These are phyloP conservation scores for Colletotrichum liriopes DNA, from an alignment of 2,329 filamentous ascomycete species.

Conservation along the genomic window DNA sequence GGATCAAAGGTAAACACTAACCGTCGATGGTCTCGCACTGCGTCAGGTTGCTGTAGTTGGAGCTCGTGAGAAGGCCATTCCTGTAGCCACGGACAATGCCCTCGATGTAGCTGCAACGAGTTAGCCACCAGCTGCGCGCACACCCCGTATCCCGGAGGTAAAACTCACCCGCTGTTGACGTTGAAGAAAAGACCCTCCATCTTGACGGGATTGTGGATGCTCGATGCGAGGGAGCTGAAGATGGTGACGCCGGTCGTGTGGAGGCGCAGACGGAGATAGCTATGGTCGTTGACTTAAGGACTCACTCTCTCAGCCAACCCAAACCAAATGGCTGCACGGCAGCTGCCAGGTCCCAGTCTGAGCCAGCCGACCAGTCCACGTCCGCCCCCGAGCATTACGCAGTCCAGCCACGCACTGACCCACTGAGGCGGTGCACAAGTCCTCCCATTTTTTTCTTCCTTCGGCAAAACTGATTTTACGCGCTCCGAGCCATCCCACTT, in stretches of 20 bases:
- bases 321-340: slow-evolving; percentile 25
- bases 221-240: slow-evolving; percentile 16
- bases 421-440: not conserved
- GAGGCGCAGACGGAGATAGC: slow-evolving; percentile 39
- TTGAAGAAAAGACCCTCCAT: slow-evolving; percentile 98
- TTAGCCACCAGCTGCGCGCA: slow-evolving; percentile 40
- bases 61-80: slow-evolving; percentile 89
- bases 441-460: not conserved
- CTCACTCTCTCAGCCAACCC: slow-evolving; percentile 12
- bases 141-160: slow-evolving; percentile 25
- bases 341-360: slow-evolving; percentile 37
- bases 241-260: slow-evolving; percentile 40
- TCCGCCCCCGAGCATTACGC: slow-evolving; percentile 28
- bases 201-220: slow-evolving; percentile 36
- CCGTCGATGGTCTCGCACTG: slow-evolving; percentile 99
- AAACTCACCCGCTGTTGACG: slow-evolving; percentile 86
- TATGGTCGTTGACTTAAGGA: slow-evolving; percentile 35
- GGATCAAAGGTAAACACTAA: slow-evolving; percentile 57
- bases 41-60: slow-evolving; percentile 95
- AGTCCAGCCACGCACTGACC: slow-evolving; percentile 24
- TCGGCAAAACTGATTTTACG: slow-evolving; percentile 42
- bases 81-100: slow-evolving; percentile 97
- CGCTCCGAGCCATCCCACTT: slow-evolving; percentile 40
- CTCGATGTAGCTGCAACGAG: slow-evolving; percentile 85
- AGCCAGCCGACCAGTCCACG: slow-evolving; percentile 23